Evolutionary conservation across 371 early-diverging fungal species (phyloP).

Genomic region (Apophysomyces variabilis): DNA sequence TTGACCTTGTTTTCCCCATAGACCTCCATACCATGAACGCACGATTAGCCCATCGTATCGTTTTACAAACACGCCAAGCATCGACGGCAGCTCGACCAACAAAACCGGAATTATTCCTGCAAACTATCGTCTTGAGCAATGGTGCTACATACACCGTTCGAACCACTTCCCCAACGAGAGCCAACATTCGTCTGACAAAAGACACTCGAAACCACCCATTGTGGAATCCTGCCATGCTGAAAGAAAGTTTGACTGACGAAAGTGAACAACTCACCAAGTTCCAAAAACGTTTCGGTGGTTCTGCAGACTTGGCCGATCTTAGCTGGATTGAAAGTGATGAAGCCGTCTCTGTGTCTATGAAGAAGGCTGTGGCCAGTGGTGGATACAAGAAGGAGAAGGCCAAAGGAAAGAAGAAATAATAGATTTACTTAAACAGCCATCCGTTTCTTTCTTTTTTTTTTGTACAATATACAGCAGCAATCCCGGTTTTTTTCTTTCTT

Average conservation of each 20-base stretch:
- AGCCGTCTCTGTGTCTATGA: conserved; percentile 48
- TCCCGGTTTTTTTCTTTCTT: too few species aligned
- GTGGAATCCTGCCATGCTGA: conserved; percentile 84
- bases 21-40: neutral
- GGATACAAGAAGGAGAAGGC: conserved; percentile 37
- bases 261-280: conserved; percentile 80
- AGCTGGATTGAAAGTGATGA: conserved; percentile 55
- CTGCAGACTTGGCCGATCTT: conserved; percentile 59
- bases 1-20: neutral
- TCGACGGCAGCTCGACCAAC: conserved; percentile 2
- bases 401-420: conserved; percentile 47
- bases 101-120: conserved; percentile 76
- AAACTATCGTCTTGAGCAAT: conserved; percentile 87
- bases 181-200: conserved; percentile 83
- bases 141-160: conserved; percentile 86
- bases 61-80: conserved; percentile 10
- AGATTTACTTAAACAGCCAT: neutral
- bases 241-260: conserved; percentile 64
- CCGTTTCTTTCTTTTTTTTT: neutral
- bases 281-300: conserved; percentile 74
- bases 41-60: neutral
- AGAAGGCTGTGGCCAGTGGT: conserved; percentile 48
- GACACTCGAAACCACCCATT: conserved; percentile 92
- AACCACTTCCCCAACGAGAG: conserved; percentile 82
- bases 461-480: neutral